Conservation (phyloP, 78 protist genomes). For the Parvularia atlantis region DNA sequence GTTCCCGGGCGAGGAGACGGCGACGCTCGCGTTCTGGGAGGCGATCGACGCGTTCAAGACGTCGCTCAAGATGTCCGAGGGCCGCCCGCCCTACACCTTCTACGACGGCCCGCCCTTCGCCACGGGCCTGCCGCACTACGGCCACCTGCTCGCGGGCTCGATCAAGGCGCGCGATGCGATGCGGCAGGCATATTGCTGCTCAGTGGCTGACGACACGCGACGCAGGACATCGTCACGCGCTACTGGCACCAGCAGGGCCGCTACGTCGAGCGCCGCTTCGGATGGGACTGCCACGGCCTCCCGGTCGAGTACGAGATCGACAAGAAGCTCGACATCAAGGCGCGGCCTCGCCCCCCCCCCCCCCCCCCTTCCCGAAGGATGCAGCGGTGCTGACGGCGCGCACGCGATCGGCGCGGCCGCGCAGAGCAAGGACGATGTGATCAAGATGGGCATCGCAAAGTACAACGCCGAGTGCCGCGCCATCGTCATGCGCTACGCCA, state of each 20-base stretch:
- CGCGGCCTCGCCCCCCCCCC: neutral
- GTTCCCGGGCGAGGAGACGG: slow-evolving; percentile 72
- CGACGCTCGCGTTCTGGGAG: slow-evolving; percentile 73
- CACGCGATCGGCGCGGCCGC: too few relatives aligned
- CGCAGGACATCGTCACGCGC: slow-evolving; percentile 91
- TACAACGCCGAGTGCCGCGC: slow-evolving; percentile 91
- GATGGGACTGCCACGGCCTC: slow-evolving; percentile 99
- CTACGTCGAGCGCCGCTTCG: slow-evolving; percentile 93
- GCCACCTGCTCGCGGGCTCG: slow-evolving; percentile 97
- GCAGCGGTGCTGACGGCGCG: too few relatives aligned
- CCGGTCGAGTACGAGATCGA: slow-evolving; percentile 98
- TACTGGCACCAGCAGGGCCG: slow-evolving; percentile 88
- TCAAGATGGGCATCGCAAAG: slow-evolving; percentile 81
- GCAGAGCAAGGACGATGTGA: slow-evolving; percentile 73
- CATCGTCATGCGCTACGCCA: slow-evolving; percentile 87
- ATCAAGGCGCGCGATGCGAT: slow-evolving; percentile 72
- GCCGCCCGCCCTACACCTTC: slow-evolving; percentile 55
- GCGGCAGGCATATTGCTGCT: too few relatives aligned
- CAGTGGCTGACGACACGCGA: too few relatives aligned
- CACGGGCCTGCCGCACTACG: slow-evolving; percentile 99
- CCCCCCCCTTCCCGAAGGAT: neutral
- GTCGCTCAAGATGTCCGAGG: slow-evolving; percentile 68
- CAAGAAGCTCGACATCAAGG: slow-evolving; percentile 74
- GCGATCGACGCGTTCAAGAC: slow-evolving; percentile 80
- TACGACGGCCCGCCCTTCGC: slow-evolving; percentile 99